phyloP scores from a whole-genome alignment of 2,329 filamentous ascomycete genomes.

The Fusarium succisae region DNA sequence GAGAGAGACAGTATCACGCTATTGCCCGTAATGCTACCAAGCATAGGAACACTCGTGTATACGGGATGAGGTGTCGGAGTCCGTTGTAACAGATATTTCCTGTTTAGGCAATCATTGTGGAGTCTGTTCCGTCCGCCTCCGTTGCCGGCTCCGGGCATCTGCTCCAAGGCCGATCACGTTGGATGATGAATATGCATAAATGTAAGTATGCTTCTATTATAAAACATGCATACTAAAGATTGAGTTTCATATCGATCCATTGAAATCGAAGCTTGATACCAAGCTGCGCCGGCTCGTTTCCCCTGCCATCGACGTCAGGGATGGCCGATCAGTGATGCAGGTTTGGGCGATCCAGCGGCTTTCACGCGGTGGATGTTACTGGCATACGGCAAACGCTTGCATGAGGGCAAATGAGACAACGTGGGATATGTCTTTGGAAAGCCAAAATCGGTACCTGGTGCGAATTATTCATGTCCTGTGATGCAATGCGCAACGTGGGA shows the following conservation, averaged over 20 bases:
- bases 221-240: neutral
- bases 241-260: neutral
- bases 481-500: slow-evolving; percentile 32
- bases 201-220: neutral
- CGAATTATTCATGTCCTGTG: slow-evolving; percentile 13
- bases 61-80: neutral
- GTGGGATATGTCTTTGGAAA: neutral
- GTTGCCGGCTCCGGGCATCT: slow-evolving; percentile 13
- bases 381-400: neutral
- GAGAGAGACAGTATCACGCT: neutral
- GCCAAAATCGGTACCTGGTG: neutral
- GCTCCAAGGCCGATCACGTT: neutral
- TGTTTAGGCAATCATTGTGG: slow-evolving; percentile 30
- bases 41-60: neutral
- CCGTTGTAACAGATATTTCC: slow-evolving; percentile 10
- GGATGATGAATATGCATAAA: neutral
- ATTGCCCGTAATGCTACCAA: slow-evolving; percentile 1
- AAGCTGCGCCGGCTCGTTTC: neutral
- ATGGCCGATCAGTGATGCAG: slow-evolving; percentile 22
- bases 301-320: slow-evolving; percentile 24
- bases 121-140: slow-evolving; percentile 6
- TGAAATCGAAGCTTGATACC: neutral
- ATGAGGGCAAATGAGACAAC: neutral
- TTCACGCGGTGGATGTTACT: slow-evolving; percentile 16
- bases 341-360: slow-evolving; percentile 28